Percentiles rank a stretch among this genome's conserved stretches.
These are phyloP conservation scores for Thozetella sp. DNA, from an alignment of 495 filamentous ascomycete genomes.

Conservation along the genomic window DNA sequence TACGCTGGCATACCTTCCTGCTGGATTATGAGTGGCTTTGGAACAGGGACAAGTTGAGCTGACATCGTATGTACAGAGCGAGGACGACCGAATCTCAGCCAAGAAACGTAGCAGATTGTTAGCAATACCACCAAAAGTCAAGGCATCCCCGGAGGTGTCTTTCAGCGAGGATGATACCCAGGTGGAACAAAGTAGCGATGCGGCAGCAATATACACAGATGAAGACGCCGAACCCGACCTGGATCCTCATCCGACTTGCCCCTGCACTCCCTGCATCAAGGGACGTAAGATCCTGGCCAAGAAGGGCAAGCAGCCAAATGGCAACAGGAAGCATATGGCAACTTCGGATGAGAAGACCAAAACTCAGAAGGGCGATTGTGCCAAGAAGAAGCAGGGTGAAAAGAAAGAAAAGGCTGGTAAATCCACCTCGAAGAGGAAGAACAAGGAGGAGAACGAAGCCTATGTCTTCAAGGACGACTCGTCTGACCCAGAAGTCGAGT, in stretches of 20 bases:
- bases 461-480: neutral
- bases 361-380: conserved; percentile 10
- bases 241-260: conserved; percentile 17
- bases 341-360: neutral
- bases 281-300: conserved; percentile 6
- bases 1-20: too few relatives aligned
- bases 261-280: conserved; percentile 20
- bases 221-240: conserved; percentile 13
- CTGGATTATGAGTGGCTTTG: too few relatives aligned
- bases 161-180: conserved; percentile 10
- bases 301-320: conserved; percentile 5
- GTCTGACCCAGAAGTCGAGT: neutral
- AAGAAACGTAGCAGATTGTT: conserved; percentile 7
- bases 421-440: neutral
- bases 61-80: too few relatives aligned
- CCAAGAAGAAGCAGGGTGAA: conserved; percentile 6
- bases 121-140: conserved; percentile 7
- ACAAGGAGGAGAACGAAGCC: conserved; percentile 8
- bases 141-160: neutral
- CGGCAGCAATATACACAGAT: neutral
- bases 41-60: too few relatives aligned
- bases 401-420: conserved; percentile 12
- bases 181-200: neutral
- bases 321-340: conserved; percentile 2
- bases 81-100: neutral